Evolutionary conservation across 345 rosid genomes (phyloP), one percentile per base, ranked within the genome.

Genomic region (Litchi chinensis): DNA sequence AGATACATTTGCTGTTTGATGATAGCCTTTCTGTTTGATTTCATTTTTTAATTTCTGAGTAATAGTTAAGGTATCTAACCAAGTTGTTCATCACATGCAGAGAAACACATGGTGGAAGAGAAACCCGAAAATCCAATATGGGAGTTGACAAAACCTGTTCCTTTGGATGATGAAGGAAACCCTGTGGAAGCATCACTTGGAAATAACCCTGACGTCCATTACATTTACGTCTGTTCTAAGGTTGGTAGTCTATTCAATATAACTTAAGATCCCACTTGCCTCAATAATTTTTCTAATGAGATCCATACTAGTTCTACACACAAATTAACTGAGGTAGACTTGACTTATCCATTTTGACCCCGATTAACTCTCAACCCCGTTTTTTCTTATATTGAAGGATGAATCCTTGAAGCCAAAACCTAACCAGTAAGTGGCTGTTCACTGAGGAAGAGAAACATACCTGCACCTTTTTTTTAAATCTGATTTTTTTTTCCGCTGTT

Each of bases 181-280:
- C 82, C 95, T 1, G 81, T 83, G 67, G 97, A 93, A 84, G 86
- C 88, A 68, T 82, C 75, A 19, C 86, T 93, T 59, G 96, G 97
- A 71, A 89, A 84, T 73, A 88, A 82, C 80, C 90, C 94, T 39
- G 95, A 93, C 22, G 90, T 93, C 72, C 98, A 95, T 81, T 93
- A 86, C 82, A 89, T 95, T 41, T 92, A 92, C 39, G 79, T 89
- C 78, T 90, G 93, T 81, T 82, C 81, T 74, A 92, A 92, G 95
- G 95, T 92, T 11, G 54, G 79, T 70, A 56, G 21, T 37, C 4
- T 32, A 32, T 50, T 44, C 32, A 6, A 28, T 44, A 22, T n/a
- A 41, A 24, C 26, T 28, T 62, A 43, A 28, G 26, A 3, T 44
- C 13, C 32, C 65, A 46, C 24, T 41, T 73, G 74, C 70, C 28